These are phyloP conservation scores for Spizellomyces punctatus DNA, from an alignment of 192 early-diverging fungal genomes.

Conservation along the genomic window DNA sequence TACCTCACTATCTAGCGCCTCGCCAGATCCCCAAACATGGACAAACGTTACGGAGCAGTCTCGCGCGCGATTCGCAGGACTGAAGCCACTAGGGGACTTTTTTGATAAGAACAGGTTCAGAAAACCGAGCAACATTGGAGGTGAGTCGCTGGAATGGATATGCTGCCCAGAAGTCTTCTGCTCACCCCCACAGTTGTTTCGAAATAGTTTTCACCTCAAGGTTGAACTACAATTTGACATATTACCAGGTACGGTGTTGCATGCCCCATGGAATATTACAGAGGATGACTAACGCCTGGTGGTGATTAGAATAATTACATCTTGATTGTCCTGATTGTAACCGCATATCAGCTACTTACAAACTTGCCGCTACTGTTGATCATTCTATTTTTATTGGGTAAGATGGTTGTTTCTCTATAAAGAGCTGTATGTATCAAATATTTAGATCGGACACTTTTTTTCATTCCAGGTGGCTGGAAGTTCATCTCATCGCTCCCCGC, in stretches of 20 bases:
- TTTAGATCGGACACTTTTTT: not conserved
- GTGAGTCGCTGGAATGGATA: not conserved
- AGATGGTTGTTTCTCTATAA: not conserved
- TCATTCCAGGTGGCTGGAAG: conserved; percentile 35
- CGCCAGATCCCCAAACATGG: conserved; percentile 29
- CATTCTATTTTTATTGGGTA: conserved; percentile 45
- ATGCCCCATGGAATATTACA: not conserved
- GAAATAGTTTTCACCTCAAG: conserved; percentile 31
- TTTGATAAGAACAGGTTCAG: conserved; percentile 43
- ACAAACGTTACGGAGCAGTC: conserved; percentile 30
- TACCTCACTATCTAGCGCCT: too few species aligned
- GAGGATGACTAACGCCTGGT: too few species aligned
- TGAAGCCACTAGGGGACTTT: conserved; percentile 42
- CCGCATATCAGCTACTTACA: conserved; percentile 46
- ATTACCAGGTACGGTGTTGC: conserved; percentile 35
- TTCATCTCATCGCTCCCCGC: conserved; percentile 37
- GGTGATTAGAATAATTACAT: conserved; percentile 47
- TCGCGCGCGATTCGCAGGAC: conserved; percentile 17
- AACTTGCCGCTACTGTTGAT: conserved; percentile 47
- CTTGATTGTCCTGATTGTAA: conserved; percentile 40
- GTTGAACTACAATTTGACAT: conserved; percentile 40
- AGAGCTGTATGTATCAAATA: not conserved
- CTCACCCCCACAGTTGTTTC: not conserved
- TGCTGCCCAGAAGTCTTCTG: not conserved
- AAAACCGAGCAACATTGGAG: conserved; percentile 20